Base-by-base conservation (phyloP, 352 stramenopile species). In the Pilasporangium apinafurcum region DNA sequence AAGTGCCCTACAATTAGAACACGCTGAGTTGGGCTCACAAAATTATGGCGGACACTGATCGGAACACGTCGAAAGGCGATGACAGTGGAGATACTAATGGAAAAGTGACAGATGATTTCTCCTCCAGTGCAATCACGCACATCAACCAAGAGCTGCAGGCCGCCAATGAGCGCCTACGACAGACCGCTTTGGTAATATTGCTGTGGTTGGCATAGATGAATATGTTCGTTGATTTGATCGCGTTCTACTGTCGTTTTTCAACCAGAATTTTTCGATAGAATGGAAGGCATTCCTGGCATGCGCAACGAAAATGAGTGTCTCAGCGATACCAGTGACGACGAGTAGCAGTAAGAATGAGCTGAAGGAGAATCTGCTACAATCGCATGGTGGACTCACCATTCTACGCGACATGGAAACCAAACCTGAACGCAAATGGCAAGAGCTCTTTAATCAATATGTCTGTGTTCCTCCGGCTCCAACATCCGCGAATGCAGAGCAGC, bases 251-350 rank as follows among this genome's bases (percentile, higher is more conserved):
- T 39, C n/a, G 30, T 31, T 2, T 20, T 53, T n/a, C 33, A n/a
- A 12, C 1, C 28, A 80, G 60, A 66, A 78, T 53, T 84, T 84
- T 35, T 73, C 71, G 26, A 16, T 60, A 17, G 71, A 84, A 47
- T 84, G 71, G 71, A 79, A 78, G 33, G 48, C 66, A 8, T 80
- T 82, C 40, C 50, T 82, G 14, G 50, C 53, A 28, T 76, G 68
- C 41, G 68, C 65, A 8, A 73, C 82, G 62, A 51, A 68, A 34
- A 53, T 64, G 46, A 80, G 38, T 6, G 43, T 35, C 16, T 10
- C 37, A 13, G 16, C 24, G 39, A 24, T 21, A 4, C 33, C 17
- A 24, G 2, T 21, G 29, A 1, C 5, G 17, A 51, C 27, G 30
- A 36, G 25, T 20, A 20, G 14, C 13, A 39, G 32, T 24, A 27